phyloP scores from a whole-genome alignment of 2,329 filamentous ascomycete species.

The Exophiala dermatitidis region DNA sequence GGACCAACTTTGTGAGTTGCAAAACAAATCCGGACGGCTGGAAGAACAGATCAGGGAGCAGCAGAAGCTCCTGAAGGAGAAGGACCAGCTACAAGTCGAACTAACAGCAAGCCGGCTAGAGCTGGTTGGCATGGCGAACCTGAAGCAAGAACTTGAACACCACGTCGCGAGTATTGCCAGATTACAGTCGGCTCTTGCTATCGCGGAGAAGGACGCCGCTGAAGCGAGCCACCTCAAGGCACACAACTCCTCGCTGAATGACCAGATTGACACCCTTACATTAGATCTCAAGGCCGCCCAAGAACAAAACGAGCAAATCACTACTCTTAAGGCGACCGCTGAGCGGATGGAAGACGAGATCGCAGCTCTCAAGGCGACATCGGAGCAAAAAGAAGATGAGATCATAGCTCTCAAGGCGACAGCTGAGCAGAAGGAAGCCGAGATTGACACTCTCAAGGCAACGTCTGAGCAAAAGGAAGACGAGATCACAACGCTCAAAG shows the following conservation, averaged over 20 bases:
- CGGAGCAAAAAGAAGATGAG: too few relatives aligned
- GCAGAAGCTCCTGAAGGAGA: neutral
- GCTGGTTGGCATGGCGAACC: neutral
- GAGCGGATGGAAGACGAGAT: slow-evolving; percentile 3
- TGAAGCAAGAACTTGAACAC: slow-evolving; percentile 1
- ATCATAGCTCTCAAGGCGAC: neutral
- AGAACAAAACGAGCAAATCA: slow-evolving; percentile 3
- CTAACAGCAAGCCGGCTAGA: neutral
- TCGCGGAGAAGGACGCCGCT: neutral
- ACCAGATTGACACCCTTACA: neutral
- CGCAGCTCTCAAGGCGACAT: neutral
- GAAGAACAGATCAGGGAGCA: neutral
- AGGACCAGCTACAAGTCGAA: neutral
- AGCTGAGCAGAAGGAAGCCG: neutral
- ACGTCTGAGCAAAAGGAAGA: slow-evolving; percentile 1
- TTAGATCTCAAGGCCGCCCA: neutral
- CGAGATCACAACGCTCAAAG: neutral
- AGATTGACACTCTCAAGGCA: slow-evolving; percentile 3
- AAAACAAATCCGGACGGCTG: neutral
- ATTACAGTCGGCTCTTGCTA: slow-evolving; percentile 1
- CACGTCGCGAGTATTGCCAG: neutral
- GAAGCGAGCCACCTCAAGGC: neutral
- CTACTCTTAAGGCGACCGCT: neutral
- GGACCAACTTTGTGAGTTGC: neutral
- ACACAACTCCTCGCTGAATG: neutral